phyloP scores from a whole-genome alignment of 805 yeast genomes.

The Yamadazyma laniorum region DNA sequence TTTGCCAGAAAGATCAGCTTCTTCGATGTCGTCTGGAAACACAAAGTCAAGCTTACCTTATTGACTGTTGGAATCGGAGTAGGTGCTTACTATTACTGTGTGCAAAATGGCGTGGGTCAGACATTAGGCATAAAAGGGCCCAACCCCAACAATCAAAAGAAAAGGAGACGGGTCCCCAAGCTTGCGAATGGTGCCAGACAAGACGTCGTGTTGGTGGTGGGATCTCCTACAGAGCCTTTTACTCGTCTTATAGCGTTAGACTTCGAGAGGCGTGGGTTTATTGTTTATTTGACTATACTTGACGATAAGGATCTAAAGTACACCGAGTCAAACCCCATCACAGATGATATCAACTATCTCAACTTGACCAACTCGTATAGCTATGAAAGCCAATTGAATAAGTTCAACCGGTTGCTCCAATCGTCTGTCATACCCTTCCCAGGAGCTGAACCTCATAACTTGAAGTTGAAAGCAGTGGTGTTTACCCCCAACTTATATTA shows the following conservation, averaged over 20 bases:
- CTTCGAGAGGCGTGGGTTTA: conserved; percentile 74
- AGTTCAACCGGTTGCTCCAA: conserved; percentile 48
- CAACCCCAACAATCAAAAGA: neutral
- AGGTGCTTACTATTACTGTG: conserved; percentile 7
- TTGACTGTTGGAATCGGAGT: conserved; percentile 28
- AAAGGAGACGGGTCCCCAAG: conserved; percentile 56
- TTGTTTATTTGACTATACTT: conserved; percentile 74
- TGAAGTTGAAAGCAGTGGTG: conserved; percentile 62
- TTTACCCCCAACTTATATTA: conserved; percentile 68
- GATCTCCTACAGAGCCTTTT: conserved; percentile 74
- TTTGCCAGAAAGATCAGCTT: neutral
- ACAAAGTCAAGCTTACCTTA: conserved; percentile 14
- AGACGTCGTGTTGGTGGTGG: conserved; percentile 72
- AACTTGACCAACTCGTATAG: conserved; percentile 48
- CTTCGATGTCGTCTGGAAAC: conserved; percentile 1
- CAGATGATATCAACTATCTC: conserved; percentile 68
- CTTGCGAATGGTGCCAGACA: conserved; percentile 68
- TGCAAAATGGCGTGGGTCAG: neutral
- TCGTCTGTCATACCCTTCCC: conserved; percentile 58
- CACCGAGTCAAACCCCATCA: conserved; percentile 54
- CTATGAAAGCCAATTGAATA: conserved; percentile 47
- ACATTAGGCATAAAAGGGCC: neutral
- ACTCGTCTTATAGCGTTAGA: conserved; percentile 70
- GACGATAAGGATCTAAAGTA: conserved; percentile 55
- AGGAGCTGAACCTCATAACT: conserved; percentile 54